Evolutionary conservation across 768 basidiomycete species (phyloP).

Genomic region (Podaxis sp.): DNA sequence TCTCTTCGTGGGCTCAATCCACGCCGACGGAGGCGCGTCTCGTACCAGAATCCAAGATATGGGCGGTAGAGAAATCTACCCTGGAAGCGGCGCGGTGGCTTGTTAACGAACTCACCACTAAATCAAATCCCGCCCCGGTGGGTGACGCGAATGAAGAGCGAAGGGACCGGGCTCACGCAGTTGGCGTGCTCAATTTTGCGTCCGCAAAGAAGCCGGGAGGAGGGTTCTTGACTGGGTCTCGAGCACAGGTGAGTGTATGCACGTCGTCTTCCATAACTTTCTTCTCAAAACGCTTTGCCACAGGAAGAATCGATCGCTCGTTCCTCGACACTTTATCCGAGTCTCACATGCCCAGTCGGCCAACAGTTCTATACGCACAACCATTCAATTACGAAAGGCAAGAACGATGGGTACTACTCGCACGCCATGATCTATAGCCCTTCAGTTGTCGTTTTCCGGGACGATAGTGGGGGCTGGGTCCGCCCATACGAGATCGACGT

Average conservation of each 20-base stretch:
- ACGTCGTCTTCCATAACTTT: not conserved
- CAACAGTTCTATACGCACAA: constrained; percentile 58
- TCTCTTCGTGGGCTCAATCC: constrained; percentile 38
- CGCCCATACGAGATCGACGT: constrained; percentile 58
- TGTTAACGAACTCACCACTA: constrained; percentile 9
- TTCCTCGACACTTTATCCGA: constrained; percentile 61
- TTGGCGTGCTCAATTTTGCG: constrained; percentile 73
- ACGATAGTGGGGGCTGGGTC: constrained; percentile 52
- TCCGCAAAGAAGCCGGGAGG: constrained; percentile 67
- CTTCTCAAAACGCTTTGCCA: constrained; percentile 12
- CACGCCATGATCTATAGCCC: constrained; percentile 74
- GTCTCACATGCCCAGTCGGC: constrained; percentile 47
- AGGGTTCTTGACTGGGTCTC: constrained; percentile 60
- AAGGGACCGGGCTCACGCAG: constrained; percentile 7
- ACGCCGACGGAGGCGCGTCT: not conserved
- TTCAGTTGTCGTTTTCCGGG: constrained; percentile 49
- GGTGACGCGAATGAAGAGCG: not conserved
- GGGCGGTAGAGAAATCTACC: constrained; percentile 44
- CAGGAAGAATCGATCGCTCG: constrained; percentile 76
- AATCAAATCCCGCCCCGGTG: not conserved
- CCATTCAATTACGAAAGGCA: constrained; percentile 27
- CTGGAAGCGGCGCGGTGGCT: constrained; percentile 41
- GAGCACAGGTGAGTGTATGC: constrained; percentile 29
- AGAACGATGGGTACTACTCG: constrained; percentile 54
- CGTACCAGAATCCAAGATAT: constrained; percentile 20